A percentile compares a stretch with the other conserved stretches of the same genome.
phyloP scores from a whole-genome alignment of 2,329 filamentous ascomycete genomes.

The Diaporthe citri region DNA sequence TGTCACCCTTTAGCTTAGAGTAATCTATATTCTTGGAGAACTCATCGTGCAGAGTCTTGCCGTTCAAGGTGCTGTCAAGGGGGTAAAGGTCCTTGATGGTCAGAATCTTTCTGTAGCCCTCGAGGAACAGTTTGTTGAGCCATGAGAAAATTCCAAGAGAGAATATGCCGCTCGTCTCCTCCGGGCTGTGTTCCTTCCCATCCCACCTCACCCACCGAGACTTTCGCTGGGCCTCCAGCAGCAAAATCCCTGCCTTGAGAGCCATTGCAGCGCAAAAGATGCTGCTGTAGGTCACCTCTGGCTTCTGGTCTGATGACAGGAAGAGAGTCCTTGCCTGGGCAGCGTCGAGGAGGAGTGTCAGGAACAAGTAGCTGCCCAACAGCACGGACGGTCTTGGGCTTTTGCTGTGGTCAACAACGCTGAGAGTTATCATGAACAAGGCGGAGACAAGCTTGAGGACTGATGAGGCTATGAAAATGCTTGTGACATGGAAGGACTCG shows the following conservation, averaged over 20 bases:
- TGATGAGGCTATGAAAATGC: constrained; percentile 43
- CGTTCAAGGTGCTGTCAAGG: constrained; percentile 44
- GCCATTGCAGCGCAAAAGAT: constrained; percentile 40
- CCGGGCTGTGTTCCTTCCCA: constrained; percentile 53
- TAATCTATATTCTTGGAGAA: constrained; percentile 38
- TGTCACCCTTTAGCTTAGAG: constrained; percentile 38
- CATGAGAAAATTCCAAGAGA: constrained; percentile 49
- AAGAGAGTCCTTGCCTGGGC: constrained; percentile 58
- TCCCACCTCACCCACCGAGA: constrained; percentile 54
- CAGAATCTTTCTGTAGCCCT: constrained; percentile 50
- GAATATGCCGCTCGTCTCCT: constrained; percentile 50
- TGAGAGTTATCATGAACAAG: constrained; percentile 49
- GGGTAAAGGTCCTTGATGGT: constrained; percentile 49
- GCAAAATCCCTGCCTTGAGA: constrained; percentile 51
- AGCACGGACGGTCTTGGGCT: constrained; percentile 57
- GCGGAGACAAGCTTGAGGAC: constrained; percentile 45
- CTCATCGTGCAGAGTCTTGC: constrained; percentile 41
- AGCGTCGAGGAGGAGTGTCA: constrained; percentile 59
- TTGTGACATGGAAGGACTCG: background rate
- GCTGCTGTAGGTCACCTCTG: constrained; percentile 39
- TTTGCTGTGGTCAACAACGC: constrained; percentile 48
- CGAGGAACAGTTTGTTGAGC: constrained; percentile 49
- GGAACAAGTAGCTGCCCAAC: constrained; percentile 55
- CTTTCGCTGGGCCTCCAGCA: constrained; percentile 56
- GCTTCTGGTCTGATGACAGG: constrained; percentile 44